These are phyloP conservation scores for Hypomontagnella monticulosa DNA, from an alignment of 495 filamentous ascomycete genomes.

Conservation along the genomic window DNA sequence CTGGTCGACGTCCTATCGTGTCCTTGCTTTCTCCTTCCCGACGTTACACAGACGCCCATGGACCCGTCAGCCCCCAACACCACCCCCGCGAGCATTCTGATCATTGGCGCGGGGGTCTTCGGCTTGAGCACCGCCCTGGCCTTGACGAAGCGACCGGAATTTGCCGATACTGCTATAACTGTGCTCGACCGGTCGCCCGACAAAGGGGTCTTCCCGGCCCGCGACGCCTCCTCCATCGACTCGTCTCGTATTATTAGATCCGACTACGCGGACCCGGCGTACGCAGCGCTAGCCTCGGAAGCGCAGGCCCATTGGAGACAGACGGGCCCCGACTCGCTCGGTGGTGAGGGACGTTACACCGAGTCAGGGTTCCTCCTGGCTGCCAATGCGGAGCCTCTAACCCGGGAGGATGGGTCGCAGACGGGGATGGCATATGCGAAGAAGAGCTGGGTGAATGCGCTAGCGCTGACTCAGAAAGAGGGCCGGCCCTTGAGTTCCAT, in stretches of 20 bases:
- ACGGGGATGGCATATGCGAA: conserved; percentile 71
- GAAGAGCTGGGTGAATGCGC: conserved; percentile 72
- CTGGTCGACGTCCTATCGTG: conserved; percentile 7
- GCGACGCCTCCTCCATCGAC: conserved; percentile 77
- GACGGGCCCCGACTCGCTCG: conserved; percentile 59
- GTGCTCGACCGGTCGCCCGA: conserved; percentile 73
- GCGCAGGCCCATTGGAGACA: conserved; percentile 79
- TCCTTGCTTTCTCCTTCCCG: conserved; percentile 11
- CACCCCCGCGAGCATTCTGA: conserved; percentile 67
- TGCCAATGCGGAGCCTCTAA: conserved; percentile 54
- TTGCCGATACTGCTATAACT: conserved; percentile 66
- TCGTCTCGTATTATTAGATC: conserved; percentile 80
- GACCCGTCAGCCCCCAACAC: background rate
- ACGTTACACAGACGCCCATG: conserved; percentile 6
- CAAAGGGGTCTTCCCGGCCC: conserved; percentile 65
- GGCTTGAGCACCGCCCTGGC: conserved; percentile 75
- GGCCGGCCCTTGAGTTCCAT: conserved; percentile 58
- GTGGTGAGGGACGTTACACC: conserved; percentile 73
- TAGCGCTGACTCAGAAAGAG: conserved; percentile 48
- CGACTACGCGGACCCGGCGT: conserved; percentile 80
- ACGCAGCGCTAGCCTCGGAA: conserved; percentile 71
- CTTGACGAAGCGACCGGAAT: conserved; percentile 64
- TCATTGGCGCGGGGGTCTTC: conserved; percentile 81
- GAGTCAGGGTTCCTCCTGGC: conserved; percentile 80
- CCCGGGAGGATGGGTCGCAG: conserved; percentile 49